Evolutionary conservation across 106 monocot species (phyloP).

Genomic region (Cymbidium sinense): DNA sequence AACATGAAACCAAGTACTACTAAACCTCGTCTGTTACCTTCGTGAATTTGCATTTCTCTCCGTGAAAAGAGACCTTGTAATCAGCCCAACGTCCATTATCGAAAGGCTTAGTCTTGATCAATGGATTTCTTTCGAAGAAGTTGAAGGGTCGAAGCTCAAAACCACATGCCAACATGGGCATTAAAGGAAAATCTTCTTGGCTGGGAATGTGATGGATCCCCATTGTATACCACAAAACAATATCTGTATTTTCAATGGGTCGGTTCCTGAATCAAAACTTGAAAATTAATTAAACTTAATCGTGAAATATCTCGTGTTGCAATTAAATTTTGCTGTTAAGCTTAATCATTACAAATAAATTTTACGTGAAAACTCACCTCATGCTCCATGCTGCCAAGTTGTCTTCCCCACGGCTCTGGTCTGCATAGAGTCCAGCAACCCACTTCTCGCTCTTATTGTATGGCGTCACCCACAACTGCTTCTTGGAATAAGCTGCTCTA

Average conservation of each 20-base stretch:
- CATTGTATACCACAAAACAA: slow-evolving; percentile 53
- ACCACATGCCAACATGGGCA: slow-evolving; percentile 40
- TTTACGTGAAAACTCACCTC: slow-evolving; percentile 19
- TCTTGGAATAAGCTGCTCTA: slow-evolving; percentile 42
- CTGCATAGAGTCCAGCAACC: slow-evolving; percentile 39
- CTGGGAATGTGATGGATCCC: slow-evolving; percentile 54
- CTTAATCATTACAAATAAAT: no score
- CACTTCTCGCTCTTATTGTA: slow-evolving; percentile 56
- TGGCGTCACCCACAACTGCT: slow-evolving; percentile 63
- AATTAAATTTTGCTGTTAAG: no score
- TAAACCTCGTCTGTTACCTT: no score
- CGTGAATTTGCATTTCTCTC: no score
- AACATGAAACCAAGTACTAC: no score
- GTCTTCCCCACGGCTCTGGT: slow-evolving; percentile 55
- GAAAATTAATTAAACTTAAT: no score
- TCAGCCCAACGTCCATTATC: background rate
- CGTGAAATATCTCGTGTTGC: no score
- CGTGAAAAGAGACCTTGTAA: no score
- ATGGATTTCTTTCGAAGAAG: slow-evolving; percentile 65
- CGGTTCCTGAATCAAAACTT: slow-evolving; percentile 27
- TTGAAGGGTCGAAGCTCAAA: slow-evolving; percentile 66
- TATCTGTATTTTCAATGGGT: slow-evolving; percentile 39
- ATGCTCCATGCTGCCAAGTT: slow-evolving; percentile 43
- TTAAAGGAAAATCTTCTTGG: slow-evolving; percentile 51
- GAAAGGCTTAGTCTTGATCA: slow-evolving; percentile 25